Evolutionary conservation across 345 rosid genomes (phyloP), one percentile per base, ranked within the genome.

Genomic region (Abelmoschus esculentus): DNA sequence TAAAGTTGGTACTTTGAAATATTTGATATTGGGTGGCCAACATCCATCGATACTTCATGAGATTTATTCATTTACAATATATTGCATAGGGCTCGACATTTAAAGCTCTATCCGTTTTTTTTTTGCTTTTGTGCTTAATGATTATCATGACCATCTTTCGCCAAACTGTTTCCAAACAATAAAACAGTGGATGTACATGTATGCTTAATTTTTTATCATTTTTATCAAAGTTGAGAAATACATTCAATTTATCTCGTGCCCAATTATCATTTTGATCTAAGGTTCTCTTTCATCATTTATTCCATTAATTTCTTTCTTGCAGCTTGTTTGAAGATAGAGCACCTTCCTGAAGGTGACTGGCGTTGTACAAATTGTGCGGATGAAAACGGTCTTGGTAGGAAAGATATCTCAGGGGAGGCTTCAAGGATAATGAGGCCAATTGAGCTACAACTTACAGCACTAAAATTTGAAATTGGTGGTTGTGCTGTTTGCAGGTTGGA

Each of bases 401-500:
- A 73, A 80, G 79, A 78, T 73, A 34, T 77, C 60, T 72, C 77
- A 8, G 85, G 75, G 56, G 84, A 63, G 19, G 52, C 67, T 63
- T 63, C 53, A 19, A 63, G 67, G 28, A 6, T 63, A 15, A 61
- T 73, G 32, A 86, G 88, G 72, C 77, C 91, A 38, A 83, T 91
- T 66, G 76, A 84, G 62, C 79, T 90, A 61, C 84, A 89, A 70
- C 76, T 82, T 55, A 88, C 86, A 76, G 84, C 85, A 17, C 93
- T 87, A 73, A 92, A 87, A 82, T 72, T 74, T 80, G 98, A 90
- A 53, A 82, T 86, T 76, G 99, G 98, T 61, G 98, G 98, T 69
- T 96, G 99, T 83, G 93, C 74, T 72, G 73, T 96, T 72, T 96
- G 99, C 87, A 89, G 99, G 99, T 96, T 80, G 36, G 36, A 82